phyloP scores from a whole-genome alignment of 495 filamentous ascomycete genomes.

The Paragyromitra xinjiangensis region DNA sequence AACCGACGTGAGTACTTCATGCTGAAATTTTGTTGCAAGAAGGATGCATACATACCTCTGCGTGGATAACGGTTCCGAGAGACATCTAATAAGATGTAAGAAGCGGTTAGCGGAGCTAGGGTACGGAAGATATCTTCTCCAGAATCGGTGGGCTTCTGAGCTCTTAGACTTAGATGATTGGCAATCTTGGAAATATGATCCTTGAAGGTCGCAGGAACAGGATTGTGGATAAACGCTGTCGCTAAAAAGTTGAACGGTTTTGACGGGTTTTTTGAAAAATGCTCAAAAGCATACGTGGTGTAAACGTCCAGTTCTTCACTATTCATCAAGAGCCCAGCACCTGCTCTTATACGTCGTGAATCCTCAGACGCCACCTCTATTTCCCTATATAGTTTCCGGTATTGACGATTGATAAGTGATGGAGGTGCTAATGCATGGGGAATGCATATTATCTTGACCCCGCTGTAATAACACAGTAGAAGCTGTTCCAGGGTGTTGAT shows the following conservation, averaged over 20 bases:
- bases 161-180: constrained; percentile 31
- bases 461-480: constrained; percentile 48
- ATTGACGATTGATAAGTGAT: constrained; percentile 38
- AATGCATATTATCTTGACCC: constrained; percentile 47
- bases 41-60: constrained; percentile 5
- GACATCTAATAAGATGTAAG: constrained; percentile 44
- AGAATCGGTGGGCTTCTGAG: not conserved
- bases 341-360: constrained; percentile 18
- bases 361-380: constrained; percentile 23
- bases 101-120: constrained; percentile 40
- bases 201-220: constrained; percentile 35
- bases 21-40: not conserved
- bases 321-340: constrained; percentile 43
- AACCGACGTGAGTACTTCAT: not conserved
- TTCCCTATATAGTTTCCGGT: constrained; percentile 27
- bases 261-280: constrained; percentile 36
- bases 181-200: constrained; percentile 46
- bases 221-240: constrained; percentile 36
- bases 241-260: constrained; percentile 50
- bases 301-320: constrained; percentile 45
- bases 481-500: constrained; percentile 39
- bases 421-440: constrained; percentile 32
- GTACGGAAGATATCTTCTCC: constrained; percentile 26
- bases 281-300: constrained; percentile 43
- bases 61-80: constrained; percentile 34